Evolutionary conservation across 2,329 filamentous ascomycete species (phyloP).

Genomic region (Fusarium chaquense): DNA sequence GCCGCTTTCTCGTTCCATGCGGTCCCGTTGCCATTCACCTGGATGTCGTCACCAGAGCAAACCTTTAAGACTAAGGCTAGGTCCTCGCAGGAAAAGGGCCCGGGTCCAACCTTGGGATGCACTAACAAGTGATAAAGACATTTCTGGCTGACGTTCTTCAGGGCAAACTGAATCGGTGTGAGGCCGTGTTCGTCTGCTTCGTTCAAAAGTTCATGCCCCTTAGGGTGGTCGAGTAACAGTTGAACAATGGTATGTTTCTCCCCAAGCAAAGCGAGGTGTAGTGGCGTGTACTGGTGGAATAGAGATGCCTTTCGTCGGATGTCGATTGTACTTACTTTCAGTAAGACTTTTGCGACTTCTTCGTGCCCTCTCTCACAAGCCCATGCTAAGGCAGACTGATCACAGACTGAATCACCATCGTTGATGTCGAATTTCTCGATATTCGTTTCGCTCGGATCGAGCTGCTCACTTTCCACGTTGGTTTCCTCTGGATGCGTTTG

Average conservation of each 20-base stretch:
- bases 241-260: not conserved
- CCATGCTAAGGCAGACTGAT: not conserved
- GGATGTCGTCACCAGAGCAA: not conserved
- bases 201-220: not conserved
- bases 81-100: fast-evolving
- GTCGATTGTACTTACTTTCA: not conserved
- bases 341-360: not conserved
- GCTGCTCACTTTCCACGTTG: not conserved
- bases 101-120: not conserved
- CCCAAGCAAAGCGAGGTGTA: not conserved
- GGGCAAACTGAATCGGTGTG: not conserved
- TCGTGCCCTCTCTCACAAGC: not conserved
- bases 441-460: not conserved
- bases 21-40: not conserved
- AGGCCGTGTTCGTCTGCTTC: not conserved
- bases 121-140: not conserved
- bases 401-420: not conserved
- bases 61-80: not conserved
- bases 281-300: not conserved
- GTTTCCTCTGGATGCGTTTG: not conserved
- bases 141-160: fast-evolving
- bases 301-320: not conserved
- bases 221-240: not conserved
- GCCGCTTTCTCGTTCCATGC: fast-evolving
- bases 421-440: not conserved